Conservation (phyloP, 306 rosid species). For the Elaeagnus macrophylla region DNA sequence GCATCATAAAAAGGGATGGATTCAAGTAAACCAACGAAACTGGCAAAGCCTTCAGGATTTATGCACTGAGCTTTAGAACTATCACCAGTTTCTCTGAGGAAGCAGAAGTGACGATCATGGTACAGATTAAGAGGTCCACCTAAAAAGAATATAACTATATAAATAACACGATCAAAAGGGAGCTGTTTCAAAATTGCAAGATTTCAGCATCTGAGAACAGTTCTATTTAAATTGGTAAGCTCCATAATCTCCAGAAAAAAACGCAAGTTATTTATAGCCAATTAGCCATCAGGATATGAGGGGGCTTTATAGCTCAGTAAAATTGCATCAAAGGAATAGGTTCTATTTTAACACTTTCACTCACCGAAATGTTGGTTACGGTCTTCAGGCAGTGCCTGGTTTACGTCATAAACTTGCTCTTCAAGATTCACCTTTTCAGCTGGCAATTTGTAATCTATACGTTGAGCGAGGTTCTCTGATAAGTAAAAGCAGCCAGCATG, state of each 20-base stretch:
- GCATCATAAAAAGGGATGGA: slow-evolving; percentile 78
- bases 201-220: not conserved
- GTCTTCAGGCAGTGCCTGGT: slow-evolving; percentile 51
- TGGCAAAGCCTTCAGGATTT: slow-evolving; percentile 76
- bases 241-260: no score
- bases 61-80: slow-evolving; percentile 62
- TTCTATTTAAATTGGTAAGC: not conserved
- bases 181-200: slow-evolving; percentile 10
- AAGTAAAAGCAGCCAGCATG: slow-evolving; percentile 71
- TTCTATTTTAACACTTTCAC: slow-evolving; percentile 25
- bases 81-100: slow-evolving; percentile 44
- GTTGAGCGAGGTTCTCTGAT: slow-evolving; percentile 73
- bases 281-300: not conserved
- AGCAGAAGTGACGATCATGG: slow-evolving; percentile 61
- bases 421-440: slow-evolving; percentile 34
- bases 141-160: slow-evolving; percentile 22
- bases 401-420: slow-evolving; percentile 43
- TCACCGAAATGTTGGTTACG: slow-evolving; percentile 54
- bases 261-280: not conserved
- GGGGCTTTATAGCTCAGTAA: not conserved
- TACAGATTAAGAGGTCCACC: slow-evolving; percentile 62
- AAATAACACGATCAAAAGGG: slow-evolving; percentile 8
- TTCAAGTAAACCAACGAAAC: slow-evolving; percentile 74
- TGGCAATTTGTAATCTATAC: slow-evolving; percentile 36
- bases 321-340: not conserved